Base-by-base conservation (phyloP, 768 basidiomycete genomes). In the Pulveroboletus sp. region DNA sequence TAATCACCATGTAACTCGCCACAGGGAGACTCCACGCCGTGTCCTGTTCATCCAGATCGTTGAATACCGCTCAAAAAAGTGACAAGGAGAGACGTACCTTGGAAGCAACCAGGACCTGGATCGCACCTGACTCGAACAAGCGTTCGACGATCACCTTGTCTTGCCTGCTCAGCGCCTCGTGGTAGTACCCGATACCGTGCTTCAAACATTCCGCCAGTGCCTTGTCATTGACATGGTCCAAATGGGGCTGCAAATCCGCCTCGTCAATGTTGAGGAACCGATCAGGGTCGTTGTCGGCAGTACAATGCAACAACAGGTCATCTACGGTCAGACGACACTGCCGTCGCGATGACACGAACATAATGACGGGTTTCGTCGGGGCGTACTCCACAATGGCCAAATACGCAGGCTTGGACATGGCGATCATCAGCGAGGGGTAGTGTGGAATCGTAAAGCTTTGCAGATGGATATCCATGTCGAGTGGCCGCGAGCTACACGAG, bases 401-500 rank as follows among this genome's bases (percentile, higher is more conserved):
- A 65, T 97, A 98, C 0, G 95, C 90, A 0, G 97, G 97, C 65
- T 98, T 98, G 9, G 94, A 94, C 97, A 99, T 98, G 38, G 94
- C 81, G 51, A 98, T 92, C 95, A 99, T 98, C 35, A 99, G 75
- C 0, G 94, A 97, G 0, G 97, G 94, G 82, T 95, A 97, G 63
- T 98, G 97, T n/a, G 94, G 91, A 39, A 94, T 90, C 23, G 81
- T 81, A 75, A 97, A 99, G 35, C 90, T 93, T 62, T 99, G 97
- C 8, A 99, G 72, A 62, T 98, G 94, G 40, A 99, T 94, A 50
- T 97, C 93, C 84, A 99, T 89, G 55, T 97, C 94, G 11, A 97
- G 72, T 3, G 95, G 94, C n/a, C 95, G 90, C 14, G 94, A 93
- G 57, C 92, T 92, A 55, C 1, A 68, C 14, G 14, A 47, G 19